Conservation (phyloP, 306 rosid genomes). For the Begonia masoniana region DNA sequence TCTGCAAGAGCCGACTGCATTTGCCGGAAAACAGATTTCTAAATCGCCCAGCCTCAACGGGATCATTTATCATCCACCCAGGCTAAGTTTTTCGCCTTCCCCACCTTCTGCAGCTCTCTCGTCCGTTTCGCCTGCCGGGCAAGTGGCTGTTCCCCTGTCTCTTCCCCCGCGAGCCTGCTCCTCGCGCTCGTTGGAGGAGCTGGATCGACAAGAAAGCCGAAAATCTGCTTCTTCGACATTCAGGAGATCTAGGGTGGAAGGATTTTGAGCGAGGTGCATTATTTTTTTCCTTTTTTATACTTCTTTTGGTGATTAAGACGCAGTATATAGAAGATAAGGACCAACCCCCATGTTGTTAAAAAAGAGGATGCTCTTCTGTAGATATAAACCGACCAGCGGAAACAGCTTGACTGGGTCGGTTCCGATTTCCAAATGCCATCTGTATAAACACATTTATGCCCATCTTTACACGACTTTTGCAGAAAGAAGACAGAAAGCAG, state of each 20-base stretch:
- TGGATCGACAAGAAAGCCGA: conserved; percentile 64
- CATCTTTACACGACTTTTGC: too few relatives aligned
- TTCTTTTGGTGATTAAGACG: conserved; percentile 6
- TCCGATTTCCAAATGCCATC: too few relatives aligned
- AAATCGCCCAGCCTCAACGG: conserved; percentile 91
- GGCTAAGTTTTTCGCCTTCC: conserved; percentile 65
- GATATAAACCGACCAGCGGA: not conserved
- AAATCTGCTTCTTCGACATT: conserved; percentile 60
- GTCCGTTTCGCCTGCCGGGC: conserved; percentile 58
- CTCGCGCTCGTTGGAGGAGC: conserved; percentile 56
- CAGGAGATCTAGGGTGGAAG: conserved; percentile 74
- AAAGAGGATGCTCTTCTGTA: not conserved
- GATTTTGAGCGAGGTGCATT: conserved; percentile 47
- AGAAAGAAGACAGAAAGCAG: too few relatives aligned
- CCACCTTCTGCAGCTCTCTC: conserved; percentile 43
- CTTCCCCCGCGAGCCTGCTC: conserved; percentile 60
- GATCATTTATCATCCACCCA: conserved; percentile 46
- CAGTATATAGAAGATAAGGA: not conserved
- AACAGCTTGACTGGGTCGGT: too few relatives aligned
- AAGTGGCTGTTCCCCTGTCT: conserved; percentile 18
- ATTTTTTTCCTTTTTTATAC: conserved; percentile 14
- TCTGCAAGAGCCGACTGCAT: conserved; percentile 61
- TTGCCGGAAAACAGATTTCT: conserved; percentile 51
- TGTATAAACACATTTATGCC: too few relatives aligned
- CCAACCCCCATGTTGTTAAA: not conserved